phyloP scores from a whole-genome alignment of 2,329 filamentous ascomycete species.

The Thielaviopsis cerberus region DNA sequence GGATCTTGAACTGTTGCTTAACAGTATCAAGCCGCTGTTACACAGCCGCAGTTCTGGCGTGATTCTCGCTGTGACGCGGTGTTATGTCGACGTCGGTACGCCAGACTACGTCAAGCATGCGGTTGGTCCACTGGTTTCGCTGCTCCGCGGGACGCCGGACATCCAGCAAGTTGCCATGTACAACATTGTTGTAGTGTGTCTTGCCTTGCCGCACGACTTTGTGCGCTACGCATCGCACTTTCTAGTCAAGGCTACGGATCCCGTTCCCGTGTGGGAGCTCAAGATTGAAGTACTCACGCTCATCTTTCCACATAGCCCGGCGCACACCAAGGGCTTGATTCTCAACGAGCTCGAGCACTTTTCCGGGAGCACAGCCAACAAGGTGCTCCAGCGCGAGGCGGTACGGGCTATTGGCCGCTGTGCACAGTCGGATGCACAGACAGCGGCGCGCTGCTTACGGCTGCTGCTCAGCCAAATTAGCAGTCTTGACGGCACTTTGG shows the following conservation, averaged over 20 bases:
- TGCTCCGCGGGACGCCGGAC: constrained; percentile 68
- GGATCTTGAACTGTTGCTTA: constrained; percentile 66
- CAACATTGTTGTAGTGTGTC: constrained; percentile 86
- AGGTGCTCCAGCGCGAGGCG: constrained; percentile 65
- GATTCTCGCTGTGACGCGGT: constrained; percentile 68
- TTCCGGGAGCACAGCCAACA: constrained; percentile 48
- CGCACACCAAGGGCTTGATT: constrained; percentile 65
- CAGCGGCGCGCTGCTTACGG: constrained; percentile 61
- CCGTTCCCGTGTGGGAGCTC: constrained; percentile 66
- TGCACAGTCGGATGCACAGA: constrained; percentile 55
- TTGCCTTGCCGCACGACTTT: constrained; percentile 60
- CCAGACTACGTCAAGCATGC: constrained; percentile 54
- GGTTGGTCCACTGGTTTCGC: constrained; percentile 68
- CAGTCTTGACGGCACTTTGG: constrained; percentile 68
- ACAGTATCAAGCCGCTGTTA: constrained; percentile 62
- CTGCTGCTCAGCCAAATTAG: constrained; percentile 76
- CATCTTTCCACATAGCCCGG: constrained; percentile 66
- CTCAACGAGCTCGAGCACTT: constrained; percentile 91
- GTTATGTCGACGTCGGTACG: constrained; percentile 71
- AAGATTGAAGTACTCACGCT: constrained; percentile 84
- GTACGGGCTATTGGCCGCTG: constrained; percentile 87
- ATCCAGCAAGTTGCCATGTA: constrained; percentile 79
- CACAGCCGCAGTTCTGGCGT: constrained; percentile 89
- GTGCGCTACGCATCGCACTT: constrained; percentile 81
- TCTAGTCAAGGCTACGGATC: constrained; percentile 61